Base-by-base conservation (phyloP, 1,284 basidiomycete genomes). In the Ustilago nuda region DNA sequence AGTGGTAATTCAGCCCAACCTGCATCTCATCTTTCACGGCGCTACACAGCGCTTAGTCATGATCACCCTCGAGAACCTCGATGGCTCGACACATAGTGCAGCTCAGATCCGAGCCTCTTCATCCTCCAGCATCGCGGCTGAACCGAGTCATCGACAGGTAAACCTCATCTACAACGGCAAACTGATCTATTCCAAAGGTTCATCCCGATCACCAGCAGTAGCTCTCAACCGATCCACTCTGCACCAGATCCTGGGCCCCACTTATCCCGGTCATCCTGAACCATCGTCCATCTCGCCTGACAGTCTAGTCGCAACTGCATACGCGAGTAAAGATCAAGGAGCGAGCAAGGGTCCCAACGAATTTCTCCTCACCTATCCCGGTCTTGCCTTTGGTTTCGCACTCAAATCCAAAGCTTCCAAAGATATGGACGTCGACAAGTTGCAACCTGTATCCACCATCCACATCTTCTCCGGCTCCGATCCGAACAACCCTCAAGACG, bases 21-120 rank as follows among this genome's bases (percentile, higher is more conserved):
- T 78, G 13, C 59, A 78, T 35, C 76, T 78, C 43, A 46, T 76
- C 43, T 78, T 78, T 46, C 39, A 71, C 32, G 72, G 69, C 30
- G 41, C 46, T 8, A 70, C 72, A 2, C 76, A 78, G 45, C 62
- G 76, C 0, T 63, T 78, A 36, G 32, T 60, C 41, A 57, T 78
- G 54, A 78, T 78, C 70, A 78, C 76, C 2, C 64, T 75, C 35
- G 72, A 78, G 45, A 61, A 69, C 45, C 58, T 75, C n/a, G 66
- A 68, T 12, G 15, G 53, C 8, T n/a, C 58, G 3, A 45, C 30
- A 17, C 17, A 30, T 0, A 35, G 45, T 8, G 6, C 43, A 12
- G 30, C 48, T 7, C n/a, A 48, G 1, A 50, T 41, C 0, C 17
- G 54, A 2, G 8, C 36, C 2, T 52, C 59, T 5, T 32, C 45